Evolutionary conservation across 306 rosid species (phyloP).

Genomic region (Vigna trinervia): DNA sequence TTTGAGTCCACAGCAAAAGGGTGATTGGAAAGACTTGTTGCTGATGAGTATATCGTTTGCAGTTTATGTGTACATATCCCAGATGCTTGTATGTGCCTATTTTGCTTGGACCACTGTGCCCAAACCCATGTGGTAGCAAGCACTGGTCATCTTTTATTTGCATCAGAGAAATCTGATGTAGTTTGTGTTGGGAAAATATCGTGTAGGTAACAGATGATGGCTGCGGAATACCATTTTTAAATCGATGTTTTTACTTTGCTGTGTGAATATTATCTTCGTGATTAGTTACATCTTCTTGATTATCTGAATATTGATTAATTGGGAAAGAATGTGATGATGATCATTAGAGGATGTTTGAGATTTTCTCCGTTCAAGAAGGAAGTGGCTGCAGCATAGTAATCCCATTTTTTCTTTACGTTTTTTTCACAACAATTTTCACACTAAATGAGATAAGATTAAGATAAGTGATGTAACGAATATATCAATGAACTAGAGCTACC

Average conservation of each 20-base stretch:
- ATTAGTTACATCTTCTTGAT: background rate
- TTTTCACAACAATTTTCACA: background rate
- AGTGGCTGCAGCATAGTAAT: background rate
- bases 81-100: slow-evolving; percentile 75
- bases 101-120: slow-evolving; percentile 70
- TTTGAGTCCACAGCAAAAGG: slow-evolving; percentile 78
- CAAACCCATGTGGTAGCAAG: slow-evolving; percentile 56
- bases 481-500: too few relatives aligned
- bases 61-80: slow-evolving; percentile 87
- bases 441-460: background rate
- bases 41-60: slow-evolving; percentile 88
- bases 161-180: background rate
- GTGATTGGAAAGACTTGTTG: slow-evolving; percentile 85
- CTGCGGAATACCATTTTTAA: background rate
- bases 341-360: background rate
- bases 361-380: background rate
- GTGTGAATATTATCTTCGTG: background rate
- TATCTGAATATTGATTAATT: background rate
- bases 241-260: background rate
- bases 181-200: background rate
- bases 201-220: background rate
- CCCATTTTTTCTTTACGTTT: background rate
- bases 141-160: background rate
- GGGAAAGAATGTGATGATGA: background rate
- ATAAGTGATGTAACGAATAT: background rate